Conservation (phyloP, 208 protist species). For the Strigomonas galati region DNA sequence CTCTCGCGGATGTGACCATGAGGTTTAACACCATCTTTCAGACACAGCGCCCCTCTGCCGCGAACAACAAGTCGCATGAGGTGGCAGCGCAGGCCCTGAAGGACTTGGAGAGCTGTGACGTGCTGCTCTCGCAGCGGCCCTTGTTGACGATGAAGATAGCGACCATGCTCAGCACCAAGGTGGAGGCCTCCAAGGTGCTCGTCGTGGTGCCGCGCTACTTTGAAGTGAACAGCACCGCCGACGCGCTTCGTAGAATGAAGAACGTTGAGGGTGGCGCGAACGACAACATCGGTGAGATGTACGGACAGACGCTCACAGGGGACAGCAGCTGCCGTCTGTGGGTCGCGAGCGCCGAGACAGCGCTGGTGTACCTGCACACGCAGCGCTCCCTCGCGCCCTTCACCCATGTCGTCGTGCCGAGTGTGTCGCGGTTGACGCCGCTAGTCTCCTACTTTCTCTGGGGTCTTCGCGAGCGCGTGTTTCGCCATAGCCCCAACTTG, state of each 20-base stretch:
- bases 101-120: conserved; percentile 18
- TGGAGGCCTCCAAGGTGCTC: conserved; percentile 45
- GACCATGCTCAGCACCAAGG: conserved; percentile 23
- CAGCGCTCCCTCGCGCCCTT: conserved; percentile 67
- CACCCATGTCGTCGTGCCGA: conserved; percentile 82
- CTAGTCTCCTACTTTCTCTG: conserved; percentile 64
- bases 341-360: conserved; percentile 79
- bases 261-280: conserved; percentile 10
- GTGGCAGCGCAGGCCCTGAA: conserved; percentile 18
- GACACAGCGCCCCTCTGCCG: neutral
- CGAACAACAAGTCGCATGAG: neutral
- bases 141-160: conserved; percentile 51
- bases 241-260: conserved; percentile 26
- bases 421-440: conserved; percentile 48
- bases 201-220: conserved; percentile 81
- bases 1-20: conserved; percentile 29
- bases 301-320: conserved; percentile 53
- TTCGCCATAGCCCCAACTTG: conserved; percentile 41
- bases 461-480: conserved; percentile 60
- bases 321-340: conserved; percentile 42
- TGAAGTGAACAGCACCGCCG: conserved; percentile 55
- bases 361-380: conserved; percentile 63
- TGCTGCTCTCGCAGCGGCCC: conserved; percentile 11
- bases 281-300: conserved; percentile 56
- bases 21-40: conserved; percentile 32